phyloP scores from a whole-genome alignment of 2,329 filamentous ascomycete genomes.

The Xylariaceae sp. region DNA sequence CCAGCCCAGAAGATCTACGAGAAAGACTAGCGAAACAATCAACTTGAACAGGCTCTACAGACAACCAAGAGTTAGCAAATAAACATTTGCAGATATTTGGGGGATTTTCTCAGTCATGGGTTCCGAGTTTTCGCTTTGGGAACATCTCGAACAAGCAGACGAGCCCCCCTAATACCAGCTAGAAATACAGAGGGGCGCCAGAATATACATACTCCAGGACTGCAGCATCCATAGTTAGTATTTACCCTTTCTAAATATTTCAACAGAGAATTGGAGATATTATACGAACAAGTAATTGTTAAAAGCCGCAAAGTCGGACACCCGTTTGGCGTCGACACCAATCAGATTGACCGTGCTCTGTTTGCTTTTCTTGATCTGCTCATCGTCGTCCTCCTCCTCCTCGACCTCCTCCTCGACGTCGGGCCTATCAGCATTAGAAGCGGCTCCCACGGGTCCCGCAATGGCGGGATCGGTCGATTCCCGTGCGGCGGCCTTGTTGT shows the following conservation, averaged over 20 bases:
- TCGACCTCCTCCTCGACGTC: slow-evolving; percentile 42
- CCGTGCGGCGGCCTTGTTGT: slow-evolving; percentile 39
- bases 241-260: too few relatives aligned
- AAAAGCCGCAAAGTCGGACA: slow-evolving; percentile 69
- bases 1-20: slow-evolving; percentile 74
- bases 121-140: background rate
- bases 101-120: background rate
- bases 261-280: too few relatives aligned
- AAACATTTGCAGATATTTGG: background rate
- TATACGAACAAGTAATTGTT: slow-evolving; percentile 63
- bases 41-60: slow-evolving; percentile 60
- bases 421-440: slow-evolving; percentile 35
- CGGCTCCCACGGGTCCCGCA: slow-evolving; percentile 33
- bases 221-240: too few relatives aligned
- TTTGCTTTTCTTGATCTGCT: slow-evolving; percentile 53
- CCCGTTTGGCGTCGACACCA: slow-evolving; percentile 72
- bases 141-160: background rate
- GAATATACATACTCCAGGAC: too few relatives aligned
- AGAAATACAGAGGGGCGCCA: too few relatives aligned
- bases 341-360: slow-evolving; percentile 79
- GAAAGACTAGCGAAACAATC: slow-evolving; percentile 65
- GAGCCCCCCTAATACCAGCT: too few relatives aligned
- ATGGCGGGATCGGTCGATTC: slow-evolving; percentile 36
- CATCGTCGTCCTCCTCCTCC: slow-evolving; percentile 52
- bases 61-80: background rate